Base-by-base conservation (phyloP, 495 filamentous ascomycete genomes). In the Hyaloscypha finlandica region DNA sequence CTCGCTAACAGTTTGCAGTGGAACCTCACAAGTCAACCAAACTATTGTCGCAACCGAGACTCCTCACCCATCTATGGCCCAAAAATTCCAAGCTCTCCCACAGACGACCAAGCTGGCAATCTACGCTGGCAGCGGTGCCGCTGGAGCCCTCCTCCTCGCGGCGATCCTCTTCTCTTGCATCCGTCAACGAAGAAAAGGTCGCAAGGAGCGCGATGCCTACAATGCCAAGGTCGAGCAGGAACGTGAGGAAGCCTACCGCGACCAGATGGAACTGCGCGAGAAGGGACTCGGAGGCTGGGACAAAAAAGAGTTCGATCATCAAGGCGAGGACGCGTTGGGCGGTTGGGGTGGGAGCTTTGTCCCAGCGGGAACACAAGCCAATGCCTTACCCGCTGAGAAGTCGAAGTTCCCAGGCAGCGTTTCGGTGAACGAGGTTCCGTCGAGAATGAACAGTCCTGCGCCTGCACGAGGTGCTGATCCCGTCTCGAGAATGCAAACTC, bases 111-210 rank as follows among this genome's bases (percentile, higher is more conserved):
- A 88, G 71, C 74, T 87, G 45, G 90, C 83, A 30, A 79, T 94
- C 58, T 88, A 87, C 70, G 79, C 83, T 19, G 82, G 79, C 8
- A 84, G 83, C 22, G 83, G 79, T 12, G 86, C 77, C 0, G 86
- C 77, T 29, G 81, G 71, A 19, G 83, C 84, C 11, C 80, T 82
- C 22, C 75, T 83, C n/a, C 67, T 83, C 11, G 63, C 86, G 33
- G 77, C 77, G 30, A 76, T 78, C 20, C 79, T 86, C 61, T 80
- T 89, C 69, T 88, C 85, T 77, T 91, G 86, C 77, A 75, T 92
- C 74, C 83, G 81, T 54, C 89, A 92, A 74, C 83, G 91, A 59
- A 82, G 86, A 53, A 80, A 81, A 48, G 92, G 92, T 33, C 82
- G 85, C 67, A 79, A 79, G 31, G 90, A 93, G 73, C 83, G 84